These are phyloP conservation scores for Yamadazyma oceani DNA, from an alignment of 1,139 yeast genomes.

Conservation along the genomic window DNA sequence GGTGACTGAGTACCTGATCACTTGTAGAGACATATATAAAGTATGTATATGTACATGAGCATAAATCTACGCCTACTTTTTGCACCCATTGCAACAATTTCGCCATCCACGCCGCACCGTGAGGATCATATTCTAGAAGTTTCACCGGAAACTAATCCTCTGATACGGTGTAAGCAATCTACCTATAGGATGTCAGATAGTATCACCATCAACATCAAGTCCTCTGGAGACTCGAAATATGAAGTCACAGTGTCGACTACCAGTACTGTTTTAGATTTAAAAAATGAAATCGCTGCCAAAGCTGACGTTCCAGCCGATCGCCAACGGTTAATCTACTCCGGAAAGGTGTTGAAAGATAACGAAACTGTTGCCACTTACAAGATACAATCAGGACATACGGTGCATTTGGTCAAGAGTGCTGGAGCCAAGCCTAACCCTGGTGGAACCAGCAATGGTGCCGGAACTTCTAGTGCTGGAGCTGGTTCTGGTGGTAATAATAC, in stretches of 20 bases:
- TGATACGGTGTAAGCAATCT: no score
- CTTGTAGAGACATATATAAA: no score
- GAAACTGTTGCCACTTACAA: conserved; percentile 77
- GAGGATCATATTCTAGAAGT: no score
- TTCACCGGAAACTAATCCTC: no score
- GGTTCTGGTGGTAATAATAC: conserved; percentile 20
- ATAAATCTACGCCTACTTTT: no score
- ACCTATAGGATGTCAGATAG: not conserved
- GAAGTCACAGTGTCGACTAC: conserved; percentile 56
- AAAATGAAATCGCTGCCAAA: conserved; percentile 57
- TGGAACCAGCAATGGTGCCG: conserved; percentile 19
- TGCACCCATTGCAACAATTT: no score
- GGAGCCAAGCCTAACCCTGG: conserved; percentile 14
- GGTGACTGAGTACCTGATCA: no score
- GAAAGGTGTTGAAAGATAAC: conserved; percentile 84
- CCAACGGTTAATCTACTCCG: conserved; percentile 90
- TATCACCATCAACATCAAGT: conserved; percentile 28
- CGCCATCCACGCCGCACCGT: not conserved
- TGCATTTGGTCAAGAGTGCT: conserved; percentile 81
- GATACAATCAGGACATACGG: conserved; percentile 80
- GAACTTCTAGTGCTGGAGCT: conserved; percentile 16
- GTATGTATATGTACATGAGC: no score
- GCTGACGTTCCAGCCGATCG: conserved; percentile 69
- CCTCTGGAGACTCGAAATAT: conserved; percentile 80
- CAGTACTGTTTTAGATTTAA: conserved; percentile 66